Base-by-base conservation (phyloP, 768 basidiomycete genomes). In the Gelatoporia subvermispora region DNA sequence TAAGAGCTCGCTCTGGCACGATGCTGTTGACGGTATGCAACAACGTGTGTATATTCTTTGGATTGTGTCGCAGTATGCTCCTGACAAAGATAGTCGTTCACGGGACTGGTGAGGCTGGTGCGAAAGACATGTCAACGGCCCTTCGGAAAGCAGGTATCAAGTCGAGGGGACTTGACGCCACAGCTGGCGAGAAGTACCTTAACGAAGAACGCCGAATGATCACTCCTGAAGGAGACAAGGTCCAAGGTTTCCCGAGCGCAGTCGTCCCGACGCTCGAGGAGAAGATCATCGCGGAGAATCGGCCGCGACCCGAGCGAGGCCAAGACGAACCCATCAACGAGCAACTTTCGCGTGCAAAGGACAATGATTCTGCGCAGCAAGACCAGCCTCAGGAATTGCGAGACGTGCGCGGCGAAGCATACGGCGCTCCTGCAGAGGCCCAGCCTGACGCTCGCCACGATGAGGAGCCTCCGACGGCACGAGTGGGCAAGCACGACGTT, bases 201-300 rank as follows among this genome's bases (percentile, higher is more conserved):
- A 69, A 72, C 23, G 71, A 69, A 21, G 82, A 83, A 55, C 74
- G 78, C 15, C 74, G 69, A 50, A 78, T 78, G 15, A 77, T 62
- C 58, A 73, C 73, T 37, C 67, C 68, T n/a, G 72, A 79, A 7
- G 80, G 81, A 17, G 54, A 75, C 50, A 67, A 75, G 51, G 65
- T 68, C 20, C 68, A 71, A 10, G 82, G 83, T 2, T 85, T 88
- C 60, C 73, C 82, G 0, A 77, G 79, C 49, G 67, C 81, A 1
- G 71, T 77, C 7, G 78, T 87, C 1, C 86, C 87, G 1, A 85
- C 81, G 0, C 60, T 87, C 11, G 88, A 88, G 61, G 84, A 88
- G 63, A 80, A 82, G 61, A 71, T 70, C 2, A 66, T 85, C 22
- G 60, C 66, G 11, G 85, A 89, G 55, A 20, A 50, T 2, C 52